Conservation (phyloP, 352 stramenopile genomes). For the Phytopythium chamaehyphon region DNA sequence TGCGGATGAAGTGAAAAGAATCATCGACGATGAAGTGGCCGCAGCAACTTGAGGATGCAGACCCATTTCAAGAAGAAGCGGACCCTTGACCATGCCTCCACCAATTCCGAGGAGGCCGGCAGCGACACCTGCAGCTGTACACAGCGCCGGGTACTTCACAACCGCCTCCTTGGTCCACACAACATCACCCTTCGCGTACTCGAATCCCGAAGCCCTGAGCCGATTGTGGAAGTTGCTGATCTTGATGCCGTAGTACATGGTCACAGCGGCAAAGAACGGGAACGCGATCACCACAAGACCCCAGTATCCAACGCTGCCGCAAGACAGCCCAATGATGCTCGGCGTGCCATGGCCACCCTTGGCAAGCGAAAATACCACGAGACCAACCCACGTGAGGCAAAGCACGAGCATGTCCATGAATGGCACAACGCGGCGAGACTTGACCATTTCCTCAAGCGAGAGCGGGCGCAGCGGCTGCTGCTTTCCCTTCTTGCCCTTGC, state of each 20-base stretch:
- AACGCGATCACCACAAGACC: conserved; percentile 52
- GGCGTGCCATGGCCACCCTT: conserved; percentile 74
- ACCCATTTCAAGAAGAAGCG: conserved; percentile 88
- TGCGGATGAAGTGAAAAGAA: conserved; percentile 92
- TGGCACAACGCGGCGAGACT: conserved; percentile 45
- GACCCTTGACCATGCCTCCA: conserved; percentile 89
- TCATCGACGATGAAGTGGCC: conserved; percentile 90
- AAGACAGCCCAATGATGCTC: conserved; percentile 67
- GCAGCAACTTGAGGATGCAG: conserved; percentile 83
- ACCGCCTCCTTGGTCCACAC: conserved; percentile 90
- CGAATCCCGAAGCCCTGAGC: conserved; percentile 72
- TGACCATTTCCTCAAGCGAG: conserved; percentile 50
- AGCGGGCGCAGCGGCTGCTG: conserved; percentile 14
- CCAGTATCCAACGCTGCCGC: conserved; percentile 70
- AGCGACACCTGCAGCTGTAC: conserved; percentile 64
- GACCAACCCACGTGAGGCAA: conserved; percentile 71
- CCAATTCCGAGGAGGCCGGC: conserved; percentile 84
- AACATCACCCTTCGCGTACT: conserved; percentile 96
- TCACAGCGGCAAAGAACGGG: conserved; percentile 66
- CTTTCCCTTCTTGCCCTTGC: conserved; percentile 19
- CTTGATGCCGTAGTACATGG: conserved; percentile 73
- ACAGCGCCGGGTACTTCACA: conserved; percentile 77
- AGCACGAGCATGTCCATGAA: conserved; percentile 60
- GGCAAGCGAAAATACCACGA: conserved; percentile 74
- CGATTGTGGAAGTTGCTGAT: conserved; percentile 58